Percentiles rank a stretch among this genome's conserved stretches.
phyloP scores from a whole-genome alignment of 768 basidiomycete genomes.

The Amanita jacksonii region DNA sequence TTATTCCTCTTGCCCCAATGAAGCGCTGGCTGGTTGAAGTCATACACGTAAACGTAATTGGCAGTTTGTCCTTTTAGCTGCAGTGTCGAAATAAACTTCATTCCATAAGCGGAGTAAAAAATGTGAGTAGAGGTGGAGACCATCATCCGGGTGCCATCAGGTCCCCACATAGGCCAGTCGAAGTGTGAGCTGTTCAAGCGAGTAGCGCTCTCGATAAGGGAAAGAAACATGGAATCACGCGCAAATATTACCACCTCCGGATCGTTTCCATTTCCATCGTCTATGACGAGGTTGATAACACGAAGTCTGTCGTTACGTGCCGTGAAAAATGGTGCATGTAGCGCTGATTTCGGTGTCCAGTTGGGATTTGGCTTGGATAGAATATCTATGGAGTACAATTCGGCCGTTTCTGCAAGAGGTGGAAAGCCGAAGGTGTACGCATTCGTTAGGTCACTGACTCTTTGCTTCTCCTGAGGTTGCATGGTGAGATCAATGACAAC shows the following conservation, averaged over 20 bases:
- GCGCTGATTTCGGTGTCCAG: constrained; percentile 27
- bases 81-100: constrained; percentile 25
- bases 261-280: constrained; percentile 15
- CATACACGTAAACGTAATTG: constrained; percentile 31
- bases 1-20: constrained; percentile 15
- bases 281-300: constrained; percentile 35
- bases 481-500: constrained; percentile 32
- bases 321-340: constrained; percentile 35
- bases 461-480: constrained; percentile 19
- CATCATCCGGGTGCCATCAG: constrained; percentile 34
- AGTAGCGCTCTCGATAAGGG: constrained; percentile 20
- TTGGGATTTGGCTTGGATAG: constrained; percentile 45
- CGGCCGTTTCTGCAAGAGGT: constrained; percentile 17
- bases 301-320: constrained; percentile 33
- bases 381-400: constrained; percentile 27
- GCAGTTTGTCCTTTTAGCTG: constrained; percentile 4
- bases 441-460: constrained; percentile 22
- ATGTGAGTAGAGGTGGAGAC: constrained; percentile 22
- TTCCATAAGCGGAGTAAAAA: constrained; percentile 50
- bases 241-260: constrained; percentile 31
- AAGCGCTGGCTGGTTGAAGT: constrained; percentile 40
- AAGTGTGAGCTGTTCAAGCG: constrained; percentile 12
- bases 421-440: constrained; percentile 35
- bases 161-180: constrained; percentile 46
- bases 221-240: constrained; percentile 28